These are phyloP conservation scores for Aspergillus cavernicola DNA, from an alignment of 495 filamentous ascomycete genomes.

Conservation along the genomic window DNA sequence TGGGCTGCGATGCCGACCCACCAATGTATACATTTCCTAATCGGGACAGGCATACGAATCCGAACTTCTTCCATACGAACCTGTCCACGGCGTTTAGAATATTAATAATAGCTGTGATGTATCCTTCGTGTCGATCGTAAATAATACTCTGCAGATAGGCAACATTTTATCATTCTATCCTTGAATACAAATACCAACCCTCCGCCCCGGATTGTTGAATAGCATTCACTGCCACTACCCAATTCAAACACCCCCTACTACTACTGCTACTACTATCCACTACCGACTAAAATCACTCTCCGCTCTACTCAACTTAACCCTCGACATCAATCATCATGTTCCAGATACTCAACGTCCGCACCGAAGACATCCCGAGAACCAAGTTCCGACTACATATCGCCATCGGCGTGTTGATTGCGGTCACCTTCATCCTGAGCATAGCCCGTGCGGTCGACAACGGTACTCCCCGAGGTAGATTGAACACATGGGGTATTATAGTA, in stretches of 20 bases:
- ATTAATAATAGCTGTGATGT: too few relatives aligned
- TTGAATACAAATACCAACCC: too few relatives aligned
- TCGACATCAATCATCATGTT: background rate
- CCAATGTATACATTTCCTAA: background rate
- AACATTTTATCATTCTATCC: too few relatives aligned
- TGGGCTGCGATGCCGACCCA: background rate
- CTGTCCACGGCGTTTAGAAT: too few relatives aligned
- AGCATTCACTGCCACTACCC: background rate
- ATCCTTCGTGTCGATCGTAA: too few relatives aligned
- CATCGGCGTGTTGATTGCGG: constrained; percentile 13
- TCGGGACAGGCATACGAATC: constrained; percentile 1
- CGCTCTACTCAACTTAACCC: background rate
- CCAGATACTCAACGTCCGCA: background rate
- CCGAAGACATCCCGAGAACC: background rate
- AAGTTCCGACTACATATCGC: constrained; percentile 19
- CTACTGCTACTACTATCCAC: too few relatives aligned
- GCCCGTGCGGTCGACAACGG: constrained; percentile 20
- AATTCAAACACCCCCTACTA: background rate
- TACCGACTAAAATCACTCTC: background rate
- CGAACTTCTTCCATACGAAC: too few relatives aligned
- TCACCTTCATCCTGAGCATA: constrained; percentile 25
- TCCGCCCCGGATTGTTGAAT: too few relatives aligned
- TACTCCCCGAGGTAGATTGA: constrained; percentile 19
- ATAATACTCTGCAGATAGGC: too few relatives aligned
- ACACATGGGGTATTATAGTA: constrained; percentile 28